Percentiles rank a stretch among this genome's conserved stretches.
phyloP scores from a whole-genome alignment of 176 grass and related monocot species.

The Triticum timopheevii region DNA sequence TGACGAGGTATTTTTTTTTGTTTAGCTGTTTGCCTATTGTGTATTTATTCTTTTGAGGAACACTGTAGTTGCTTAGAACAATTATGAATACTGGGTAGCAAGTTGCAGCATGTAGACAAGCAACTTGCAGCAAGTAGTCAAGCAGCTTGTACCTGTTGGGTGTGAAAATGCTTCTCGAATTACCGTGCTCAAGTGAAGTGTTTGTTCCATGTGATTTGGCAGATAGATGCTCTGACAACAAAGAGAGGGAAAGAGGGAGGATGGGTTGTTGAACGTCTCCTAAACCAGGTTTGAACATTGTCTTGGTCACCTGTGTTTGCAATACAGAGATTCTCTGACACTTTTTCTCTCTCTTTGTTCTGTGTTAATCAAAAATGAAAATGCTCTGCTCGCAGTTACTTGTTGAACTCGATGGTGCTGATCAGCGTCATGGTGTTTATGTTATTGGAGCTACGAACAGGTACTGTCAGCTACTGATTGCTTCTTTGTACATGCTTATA shows the following conservation, averaged over 20 bases:
- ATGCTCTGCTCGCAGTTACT: conserved; percentile 57
- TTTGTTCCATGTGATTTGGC: conserved; percentile 23
- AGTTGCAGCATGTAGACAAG: not conserved
- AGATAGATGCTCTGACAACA: conserved; percentile 97
- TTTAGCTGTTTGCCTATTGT: not conserved
- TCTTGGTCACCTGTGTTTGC: not conserved
- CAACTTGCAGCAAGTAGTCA: not conserved
- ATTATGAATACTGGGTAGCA: not conserved
- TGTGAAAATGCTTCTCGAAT: not conserved
- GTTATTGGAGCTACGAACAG: conserved; percentile 97
- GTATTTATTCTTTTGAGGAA: not conserved
- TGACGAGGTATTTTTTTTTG: conserved; percentile 65
- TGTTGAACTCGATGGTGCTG: conserved; percentile 87
- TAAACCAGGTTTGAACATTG: conserved; percentile 65
- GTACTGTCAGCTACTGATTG: conserved; percentile 28
- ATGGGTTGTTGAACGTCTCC: conserved; percentile 76
- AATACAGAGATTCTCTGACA: not conserved
- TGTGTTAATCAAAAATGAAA: not conserved
- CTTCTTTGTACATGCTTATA: not conserved
- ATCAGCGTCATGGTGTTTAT: conserved; percentile 72
- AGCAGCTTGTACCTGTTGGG: not conserved
- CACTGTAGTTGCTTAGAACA: not conserved
- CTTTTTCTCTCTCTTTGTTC: not conserved
- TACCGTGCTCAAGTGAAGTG: conserved; percentile 1
- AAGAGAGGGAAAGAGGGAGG: conserved; percentile 81